These are phyloP conservation scores for Capsicum baccatum DNA, from an alignment of 257 asterid species.

Conservation along the genomic window DNA sequence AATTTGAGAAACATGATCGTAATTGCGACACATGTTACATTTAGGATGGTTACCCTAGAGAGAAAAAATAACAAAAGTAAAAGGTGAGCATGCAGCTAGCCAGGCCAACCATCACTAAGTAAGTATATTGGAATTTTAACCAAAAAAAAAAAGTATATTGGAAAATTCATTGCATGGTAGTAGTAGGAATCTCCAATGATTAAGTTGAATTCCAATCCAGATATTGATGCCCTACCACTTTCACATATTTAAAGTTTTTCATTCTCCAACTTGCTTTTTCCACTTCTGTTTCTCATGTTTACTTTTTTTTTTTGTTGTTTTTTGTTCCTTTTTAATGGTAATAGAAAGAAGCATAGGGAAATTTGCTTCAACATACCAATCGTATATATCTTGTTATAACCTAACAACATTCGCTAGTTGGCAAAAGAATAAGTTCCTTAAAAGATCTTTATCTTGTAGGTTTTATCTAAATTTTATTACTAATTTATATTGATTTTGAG, in stretches of 20 bases:
- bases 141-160: not conserved
- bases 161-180: conserved; percentile 25
- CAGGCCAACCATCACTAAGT: conserved; percentile 11
- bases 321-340: not conserved
- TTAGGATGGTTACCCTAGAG: too few relatives aligned
- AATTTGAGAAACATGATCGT: too few relatives aligned
- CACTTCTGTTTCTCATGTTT: not conserved
- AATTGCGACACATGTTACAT: too few relatives aligned
- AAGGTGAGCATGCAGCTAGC: conserved; percentile 1
- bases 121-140: too few relatives aligned
- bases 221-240: conserved; percentile 13
- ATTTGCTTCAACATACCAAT: not conserved
- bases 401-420: not conserved
- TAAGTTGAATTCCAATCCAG: conserved; percentile 21
- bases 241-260: conserved; percentile 20
- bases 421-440: not conserved
- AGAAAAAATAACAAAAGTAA: not conserved
- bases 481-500: too few relatives aligned
- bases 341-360: not conserved
- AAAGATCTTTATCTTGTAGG: not conserved
- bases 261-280: not conserved
- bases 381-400: not conserved
- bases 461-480: too few relatives aligned
- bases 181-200: conserved; percentile 15
- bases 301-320: not conserved